Conservation (phyloP, 345 rosid genomes). For the Gossypium turneri region DNA sequence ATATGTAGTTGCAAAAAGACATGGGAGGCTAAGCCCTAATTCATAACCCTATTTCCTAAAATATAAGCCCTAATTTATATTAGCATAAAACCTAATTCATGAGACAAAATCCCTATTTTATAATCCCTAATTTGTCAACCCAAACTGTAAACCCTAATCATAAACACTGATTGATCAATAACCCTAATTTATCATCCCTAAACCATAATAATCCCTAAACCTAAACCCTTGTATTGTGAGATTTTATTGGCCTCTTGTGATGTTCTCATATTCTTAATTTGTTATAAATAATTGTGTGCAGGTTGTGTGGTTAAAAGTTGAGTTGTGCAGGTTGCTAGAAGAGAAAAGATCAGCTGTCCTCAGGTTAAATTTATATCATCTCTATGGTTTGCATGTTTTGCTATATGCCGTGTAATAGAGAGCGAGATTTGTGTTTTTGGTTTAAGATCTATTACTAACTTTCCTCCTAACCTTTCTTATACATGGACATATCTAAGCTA, state of each 20-base stretch:
- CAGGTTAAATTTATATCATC: constrained; percentile 44
- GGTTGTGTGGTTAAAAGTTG: constrained; percentile 91
- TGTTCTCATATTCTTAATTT: background rate
- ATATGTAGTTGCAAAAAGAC: constrained; percentile 1
- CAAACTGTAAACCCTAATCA: background rate
- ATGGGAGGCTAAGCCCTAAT: background rate
- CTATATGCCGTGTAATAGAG: background rate
- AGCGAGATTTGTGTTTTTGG: background rate
- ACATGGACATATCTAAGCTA: background rate
- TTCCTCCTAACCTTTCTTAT: background rate
- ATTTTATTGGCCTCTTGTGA: background rate
- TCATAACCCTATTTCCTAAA: background rate
- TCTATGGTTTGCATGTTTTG: constrained; percentile 7
- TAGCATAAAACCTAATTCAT: background rate
- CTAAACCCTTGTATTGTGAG: background rate
- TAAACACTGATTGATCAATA: background rate
- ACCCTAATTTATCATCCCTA: background rate
- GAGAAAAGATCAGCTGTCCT: constrained; percentile 93
- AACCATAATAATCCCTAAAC: background rate
- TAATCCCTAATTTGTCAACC: background rate
- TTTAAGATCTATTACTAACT: background rate
- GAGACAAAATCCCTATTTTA: background rate
- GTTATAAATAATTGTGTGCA: constrained; percentile 30
- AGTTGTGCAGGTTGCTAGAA: constrained; percentile 90
- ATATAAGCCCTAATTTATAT: background rate